phyloP scores from a whole-genome alignment of 345 rosid genomes.

The Rhizophora mangle region DNA sequence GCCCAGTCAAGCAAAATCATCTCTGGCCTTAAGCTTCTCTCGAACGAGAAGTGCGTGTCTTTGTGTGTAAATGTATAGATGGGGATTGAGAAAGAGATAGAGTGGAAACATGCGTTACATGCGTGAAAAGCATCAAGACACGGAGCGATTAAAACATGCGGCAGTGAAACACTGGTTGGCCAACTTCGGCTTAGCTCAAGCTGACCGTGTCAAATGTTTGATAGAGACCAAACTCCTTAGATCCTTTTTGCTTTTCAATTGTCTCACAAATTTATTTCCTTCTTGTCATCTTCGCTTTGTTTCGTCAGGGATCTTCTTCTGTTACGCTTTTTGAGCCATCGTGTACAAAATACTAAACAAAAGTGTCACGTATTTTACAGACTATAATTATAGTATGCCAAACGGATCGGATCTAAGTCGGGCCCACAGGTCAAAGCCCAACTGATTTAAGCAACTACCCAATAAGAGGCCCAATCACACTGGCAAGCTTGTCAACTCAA shows the following conservation, averaged over 20 bases:
- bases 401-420: too few species aligned
- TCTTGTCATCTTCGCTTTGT: neutral
- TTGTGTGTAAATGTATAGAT: neutral
- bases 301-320: neutral
- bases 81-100: neutral
- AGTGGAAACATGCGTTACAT: constrained; percentile 19
- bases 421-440: too few species aligned
- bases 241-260: too few species aligned
- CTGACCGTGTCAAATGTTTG: too few species aligned
- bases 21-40: neutral
- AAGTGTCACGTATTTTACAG: too few species aligned
- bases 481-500: too few species aligned
- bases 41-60: neutral
- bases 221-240: neutral
- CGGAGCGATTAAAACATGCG: neutral
- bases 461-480: too few species aligned
- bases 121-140: constrained; percentile 27
- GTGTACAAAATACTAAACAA: too few species aligned
- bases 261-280: neutral
- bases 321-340: too few species aligned
- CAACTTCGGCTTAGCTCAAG: neutral
- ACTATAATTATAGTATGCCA: too few species aligned
- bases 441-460: too few species aligned
- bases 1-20: neutral
- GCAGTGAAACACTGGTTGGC: constrained; percentile 1